Percentiles rank a stretch among this genome's conserved stretches.
These are phyloP conservation scores for Arabidopsis lyrata DNA, from an alignment of 441 rosid genomes.

Conservation along the genomic window DNA sequence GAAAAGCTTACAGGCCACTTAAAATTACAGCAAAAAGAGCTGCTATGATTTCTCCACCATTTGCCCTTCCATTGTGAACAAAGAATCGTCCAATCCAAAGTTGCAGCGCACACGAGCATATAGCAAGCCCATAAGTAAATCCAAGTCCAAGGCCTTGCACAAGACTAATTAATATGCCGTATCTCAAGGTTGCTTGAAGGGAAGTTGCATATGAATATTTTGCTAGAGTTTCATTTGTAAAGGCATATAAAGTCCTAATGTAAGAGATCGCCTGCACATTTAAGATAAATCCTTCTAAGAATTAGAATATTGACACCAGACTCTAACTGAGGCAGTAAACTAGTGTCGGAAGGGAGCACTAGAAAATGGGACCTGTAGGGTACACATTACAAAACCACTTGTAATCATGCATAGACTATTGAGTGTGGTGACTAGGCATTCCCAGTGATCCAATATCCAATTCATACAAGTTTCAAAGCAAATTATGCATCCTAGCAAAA, in stretches of 20 bases:
- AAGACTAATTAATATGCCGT: constrained; percentile 94
- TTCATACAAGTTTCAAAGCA: constrained; percentile 5
- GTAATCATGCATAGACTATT: constrained; percentile 28
- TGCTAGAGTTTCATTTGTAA: constrained; percentile 98
- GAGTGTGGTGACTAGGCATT: constrained; percentile 14
- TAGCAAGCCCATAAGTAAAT: constrained; percentile 98
- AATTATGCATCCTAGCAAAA: not conserved
- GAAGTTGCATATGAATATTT: constrained; percentile 99
- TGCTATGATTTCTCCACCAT: constrained; percentile 94
- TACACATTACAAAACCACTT: constrained; percentile 22
- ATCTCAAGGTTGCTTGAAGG: constrained; percentile 96
- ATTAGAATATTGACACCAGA: constrained; percentile 23
- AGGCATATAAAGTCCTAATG: constrained; percentile 91
- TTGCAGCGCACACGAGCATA: constrained; percentile 98
- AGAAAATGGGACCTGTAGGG: constrained; percentile 11
- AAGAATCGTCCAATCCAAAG: constrained; percentile 97
- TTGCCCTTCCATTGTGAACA: constrained; percentile 66
- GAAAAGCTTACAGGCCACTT: constrained; percentile 94
- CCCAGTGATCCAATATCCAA: not conserved
- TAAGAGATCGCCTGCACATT: constrained; percentile 87
- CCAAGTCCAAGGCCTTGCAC: constrained; percentile 99
- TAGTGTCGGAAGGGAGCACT: constrained; percentile 1
- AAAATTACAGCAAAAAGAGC: constrained; percentile 95
- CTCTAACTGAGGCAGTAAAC: not conserved
- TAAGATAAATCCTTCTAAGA: constrained; percentile 14